Percentiles rank a stretch among this genome's conserved stretches.
Conservation (phyloP, 2,329 filamentous ascomycete genomes). For the Colletotrichum melonis region DNA sequence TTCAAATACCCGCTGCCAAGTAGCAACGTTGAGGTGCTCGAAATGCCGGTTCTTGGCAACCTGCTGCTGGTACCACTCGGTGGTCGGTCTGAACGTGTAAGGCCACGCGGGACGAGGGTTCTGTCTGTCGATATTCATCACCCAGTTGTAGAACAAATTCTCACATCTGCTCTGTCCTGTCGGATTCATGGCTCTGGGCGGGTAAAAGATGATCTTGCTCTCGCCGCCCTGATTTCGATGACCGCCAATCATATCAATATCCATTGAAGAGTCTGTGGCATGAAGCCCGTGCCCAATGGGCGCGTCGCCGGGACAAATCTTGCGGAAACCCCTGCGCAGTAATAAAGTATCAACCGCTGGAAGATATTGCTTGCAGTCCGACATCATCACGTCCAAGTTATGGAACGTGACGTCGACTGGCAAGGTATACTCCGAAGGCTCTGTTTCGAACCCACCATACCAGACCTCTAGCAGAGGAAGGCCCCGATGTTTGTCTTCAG, state of each 20-base stretch:
- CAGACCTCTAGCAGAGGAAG: conserved; percentile 56
- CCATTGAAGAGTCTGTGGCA: conserved; percentile 27
- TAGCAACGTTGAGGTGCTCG: conserved; percentile 59
- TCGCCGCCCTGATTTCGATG: conserved; percentile 36
- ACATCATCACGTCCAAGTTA: conserved; percentile 47
- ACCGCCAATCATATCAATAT: conserved; percentile 11
- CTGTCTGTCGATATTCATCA: conserved; percentile 39
- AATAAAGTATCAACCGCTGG: conserved; percentile 48
- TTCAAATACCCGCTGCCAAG: conserved; percentile 55
- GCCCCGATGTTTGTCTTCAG: conserved; percentile 43
- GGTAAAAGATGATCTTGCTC: conserved; percentile 57
- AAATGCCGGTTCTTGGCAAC: conserved; percentile 57
- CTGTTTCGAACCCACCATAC: conserved; percentile 51
- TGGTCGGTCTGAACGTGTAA: conserved; percentile 59
- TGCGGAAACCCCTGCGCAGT: conserved; percentile 49
- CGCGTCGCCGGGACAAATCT: conserved; percentile 38
- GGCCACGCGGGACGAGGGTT: conserved; percentile 42
- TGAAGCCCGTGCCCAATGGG: background rate
- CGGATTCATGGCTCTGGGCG: conserved; percentile 49
- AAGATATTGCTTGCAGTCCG: conserved; percentile 47
- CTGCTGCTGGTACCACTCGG: conserved; percentile 63
- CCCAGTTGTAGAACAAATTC: conserved; percentile 58
- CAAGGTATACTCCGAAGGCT: conserved; percentile 38
- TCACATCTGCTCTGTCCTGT: conserved; percentile 46
- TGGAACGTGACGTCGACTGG: conserved; percentile 56